Conservation (phyloP, 2,329 filamentous ascomycete genomes). For the Hypoxylon sp. region DNA sequence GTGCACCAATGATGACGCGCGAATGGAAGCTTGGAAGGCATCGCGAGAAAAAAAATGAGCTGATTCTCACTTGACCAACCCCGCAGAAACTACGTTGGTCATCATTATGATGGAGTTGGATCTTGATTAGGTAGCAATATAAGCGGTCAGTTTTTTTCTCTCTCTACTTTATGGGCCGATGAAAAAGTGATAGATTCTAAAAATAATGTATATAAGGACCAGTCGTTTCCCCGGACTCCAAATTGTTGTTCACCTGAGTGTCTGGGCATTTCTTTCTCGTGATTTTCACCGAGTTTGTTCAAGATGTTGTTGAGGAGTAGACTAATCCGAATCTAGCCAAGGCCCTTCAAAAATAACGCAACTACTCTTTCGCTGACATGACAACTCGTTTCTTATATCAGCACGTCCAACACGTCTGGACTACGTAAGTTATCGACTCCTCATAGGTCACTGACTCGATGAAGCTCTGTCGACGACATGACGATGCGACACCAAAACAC, state of each 20-base stretch:
- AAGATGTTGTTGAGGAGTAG: too few relatives aligned
- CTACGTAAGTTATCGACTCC: too few relatives aligned
- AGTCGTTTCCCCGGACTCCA: background rate
- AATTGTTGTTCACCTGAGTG: too few relatives aligned
- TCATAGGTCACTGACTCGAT: too few relatives aligned
- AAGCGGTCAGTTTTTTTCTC: slow-evolving; percentile 29
- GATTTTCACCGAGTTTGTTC: slow-evolving; percentile 7
- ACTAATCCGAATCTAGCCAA: too few relatives aligned
- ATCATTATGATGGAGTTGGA: slow-evolving; percentile 30
- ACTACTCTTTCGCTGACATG: too few relatives aligned
- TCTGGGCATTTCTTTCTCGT: too few relatives aligned
- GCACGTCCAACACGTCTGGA: too few relatives aligned
- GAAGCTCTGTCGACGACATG: too few relatives aligned
- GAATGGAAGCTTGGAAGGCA: slow-evolving; percentile 36
- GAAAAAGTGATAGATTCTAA: slow-evolving; percentile 25
- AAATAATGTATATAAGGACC: slow-evolving; percentile 18
- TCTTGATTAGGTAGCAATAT: slow-evolving; percentile 32
- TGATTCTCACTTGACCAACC: slow-evolving; percentile 35
- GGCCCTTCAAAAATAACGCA: too few relatives aligned
- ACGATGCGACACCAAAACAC: too few relatives aligned
- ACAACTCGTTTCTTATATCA: too few relatives aligned
- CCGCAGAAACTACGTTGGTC: slow-evolving; percentile 26
- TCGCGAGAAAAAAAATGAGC: slow-evolving; percentile 35
- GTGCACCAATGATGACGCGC: slow-evolving; percentile 33
- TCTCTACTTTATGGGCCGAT: slow-evolving; percentile 25